Evolutionary conservation across 768 basidiomycete species (phyloP), one percentile per base, ranked within the genome.

Genomic region (Galerina marginata): DNA sequence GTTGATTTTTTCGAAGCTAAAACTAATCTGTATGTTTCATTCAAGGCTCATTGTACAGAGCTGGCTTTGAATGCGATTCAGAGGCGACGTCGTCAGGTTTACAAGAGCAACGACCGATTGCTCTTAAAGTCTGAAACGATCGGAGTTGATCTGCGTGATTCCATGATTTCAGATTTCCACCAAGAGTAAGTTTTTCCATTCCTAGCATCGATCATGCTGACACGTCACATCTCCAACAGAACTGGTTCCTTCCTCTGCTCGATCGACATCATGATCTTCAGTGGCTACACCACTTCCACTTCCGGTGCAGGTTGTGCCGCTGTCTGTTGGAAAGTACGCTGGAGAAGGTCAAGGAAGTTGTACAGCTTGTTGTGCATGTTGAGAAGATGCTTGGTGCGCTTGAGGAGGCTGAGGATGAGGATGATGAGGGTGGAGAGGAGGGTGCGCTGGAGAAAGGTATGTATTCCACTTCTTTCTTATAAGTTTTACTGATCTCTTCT

Each of bases 121-220:
- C 70, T 95, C 50, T 80, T 99, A 55, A 86, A 93, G 63, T 92
- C 96, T 6, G 91, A 93, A 67, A 88, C 89, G 2, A 97, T 99
- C 62, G 81, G 82, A 36, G 87, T 98, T 14, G 86, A 89, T 36
- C 80, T 97, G 51, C 82, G 93, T 42, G 97, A 99, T 72, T 99
- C 99, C 71, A 94, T 98, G 94, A 90, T 96, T 67, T 93, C 96
- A 97, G 94, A 90, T 96, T 67, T 93, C 96, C 2, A 87, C 96
- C 56, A 95, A 97, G 75, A 96, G 96, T 97, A 67, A 54, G 89
- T 79, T 26, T 15, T 55, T 60, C 53, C 36, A 58, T 43, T 61
- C 39, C 37, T 26, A 46, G 14, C 26, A 23, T 23, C 2, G 26
- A 37, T 54, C 29, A 33, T 33, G 29, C 9, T 54, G 48, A 26